phyloP scores from a whole-genome alignment of 352 stramenopile genomes.

The Aphanomyces euteiches region DNA sequence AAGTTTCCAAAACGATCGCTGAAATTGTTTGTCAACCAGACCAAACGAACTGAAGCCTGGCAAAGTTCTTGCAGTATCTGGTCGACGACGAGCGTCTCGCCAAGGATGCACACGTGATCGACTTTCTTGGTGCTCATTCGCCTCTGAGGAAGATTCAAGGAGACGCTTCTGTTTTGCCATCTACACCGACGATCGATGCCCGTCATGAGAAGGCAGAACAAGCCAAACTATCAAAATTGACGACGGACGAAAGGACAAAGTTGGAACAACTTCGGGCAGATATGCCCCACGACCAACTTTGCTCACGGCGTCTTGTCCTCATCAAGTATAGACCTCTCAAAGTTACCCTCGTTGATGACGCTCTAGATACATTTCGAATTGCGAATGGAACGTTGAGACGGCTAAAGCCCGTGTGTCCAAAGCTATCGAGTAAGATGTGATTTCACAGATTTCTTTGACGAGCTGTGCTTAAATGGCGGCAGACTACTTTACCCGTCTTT shows the following conservation, averaged over 20 bases:
- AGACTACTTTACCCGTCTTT: conserved; percentile 4
- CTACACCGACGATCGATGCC: not conserved
- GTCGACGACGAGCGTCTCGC: conserved; percentile 16
- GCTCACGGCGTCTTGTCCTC: conserved; percentile 9
- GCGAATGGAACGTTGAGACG: not conserved
- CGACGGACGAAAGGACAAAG: conserved; percentile 6
- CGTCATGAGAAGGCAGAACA: not conserved
- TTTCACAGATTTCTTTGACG: not conserved
- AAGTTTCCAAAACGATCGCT: conserved; percentile 19
- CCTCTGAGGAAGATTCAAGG: not conserved
- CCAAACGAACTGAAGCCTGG: conserved; percentile 22
- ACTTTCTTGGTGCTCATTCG: conserved; percentile 12
- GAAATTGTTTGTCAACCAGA: conserved; percentile 9
- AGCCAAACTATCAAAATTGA: not conserved
- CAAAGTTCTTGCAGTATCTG: conserved; percentile 18
- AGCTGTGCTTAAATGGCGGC: conserved; percentile 7
- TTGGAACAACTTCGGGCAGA: conserved; percentile 8
- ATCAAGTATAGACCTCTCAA: not conserved
- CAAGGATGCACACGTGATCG: not conserved
- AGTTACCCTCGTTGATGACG: not conserved
- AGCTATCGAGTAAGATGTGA: conserved; percentile 6
- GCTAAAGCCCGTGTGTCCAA: conserved; percentile 3
- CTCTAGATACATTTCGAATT: conserved; percentile 7
- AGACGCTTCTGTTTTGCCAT: not conserved
- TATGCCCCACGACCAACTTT: conserved; percentile 7